Base-by-base conservation (phyloP, 176 grass and related monocot genomes). In the Oryza officinalis region DNA sequence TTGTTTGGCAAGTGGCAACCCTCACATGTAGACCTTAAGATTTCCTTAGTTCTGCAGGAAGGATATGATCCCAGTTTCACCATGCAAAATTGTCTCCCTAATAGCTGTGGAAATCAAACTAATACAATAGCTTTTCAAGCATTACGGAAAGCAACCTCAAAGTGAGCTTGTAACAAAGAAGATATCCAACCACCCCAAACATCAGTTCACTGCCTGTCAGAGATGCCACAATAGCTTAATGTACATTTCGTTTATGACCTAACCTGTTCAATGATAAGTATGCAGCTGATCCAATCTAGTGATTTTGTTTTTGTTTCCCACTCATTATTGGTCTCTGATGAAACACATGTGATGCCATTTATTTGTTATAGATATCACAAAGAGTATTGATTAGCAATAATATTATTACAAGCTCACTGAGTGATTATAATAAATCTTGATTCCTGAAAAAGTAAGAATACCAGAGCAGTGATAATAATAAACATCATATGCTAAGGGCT, bases 361-460 rank as follows among this genome's bases (percentile, higher is more conserved):
- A 5, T 23, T 71, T 38, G 1, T n/a, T 70, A 14, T 18, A 81
- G 46, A 38, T 40, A 40, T 81, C 31, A 59, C 46, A 81, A 20
- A 32, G 49, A 20, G 22, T 40, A 18, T 32, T 4, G 63, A 15
- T 80, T 50, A 52, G 31, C 35, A 32, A 49, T 81, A 32, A 49
- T 81, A 40, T 70, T 70, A 40, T 17, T 8, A 66, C 12, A 81
- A 59, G 2, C 46, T 70, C 47, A 40, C 8, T 8, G 3, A 80
- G 28, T 27, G 25, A 70, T 30, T 33, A 50, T 25, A 40, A 20
- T 8, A 57, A 37, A 70, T 54, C 35, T 43, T 13, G 41, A 69
- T 68, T 80, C 64, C 49, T 80, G 65, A 80, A 41, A 63, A 80
- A 35, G 18, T 33, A 59, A 20, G 27, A 30, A 67, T 23, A 47